Conservation (phyloP, 805 yeast genomes). For the Grigorovia yakushimaensis region DNA sequence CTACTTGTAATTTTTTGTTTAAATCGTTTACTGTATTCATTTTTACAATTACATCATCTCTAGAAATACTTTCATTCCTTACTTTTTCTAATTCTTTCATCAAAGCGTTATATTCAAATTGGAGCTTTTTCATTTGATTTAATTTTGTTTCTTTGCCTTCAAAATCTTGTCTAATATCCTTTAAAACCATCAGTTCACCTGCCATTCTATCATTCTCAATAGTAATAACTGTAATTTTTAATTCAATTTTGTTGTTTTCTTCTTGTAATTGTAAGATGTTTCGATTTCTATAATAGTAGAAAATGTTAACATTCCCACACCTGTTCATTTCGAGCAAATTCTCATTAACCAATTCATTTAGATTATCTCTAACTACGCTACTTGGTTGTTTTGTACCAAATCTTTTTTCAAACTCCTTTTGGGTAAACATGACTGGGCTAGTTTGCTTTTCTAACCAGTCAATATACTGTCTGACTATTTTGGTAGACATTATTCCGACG, state of each 20-base stretch:
- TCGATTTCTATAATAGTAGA: slow-evolving; percentile 19
- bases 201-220: background rate
- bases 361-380: slow-evolving; percentile 3
- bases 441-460: slow-evolving; percentile 2
- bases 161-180: background rate
- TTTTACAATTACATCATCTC: slow-evolving; percentile 14
- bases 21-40: slow-evolving; percentile 3
- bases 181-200: background rate
- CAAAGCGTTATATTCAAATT: background rate
- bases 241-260: background rate
- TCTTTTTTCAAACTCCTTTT: slow-evolving; percentile 9
- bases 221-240: background rate
- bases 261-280: slow-evolving; percentile 4
- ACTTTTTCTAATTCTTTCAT: slow-evolving; percentile 1
- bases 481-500: background rate
- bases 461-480: background rate
- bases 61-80: slow-evolving; percentile 3
- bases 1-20: slow-evolving; percentile 7
- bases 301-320: slow-evolving; percentile 44
- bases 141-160: slow-evolving; percentile 2
- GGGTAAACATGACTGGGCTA: slow-evolving; percentile 4
- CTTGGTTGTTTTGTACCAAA: slow-evolving; percentile 5
- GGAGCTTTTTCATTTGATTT: background rate
- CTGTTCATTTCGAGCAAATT: slow-evolving; percentile 34
- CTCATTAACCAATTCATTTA: slow-evolving; percentile 5